These are phyloP conservation scores for Durio zibethinus DNA, from an alignment of 345 rosid species.

Conservation along the genomic window DNA sequence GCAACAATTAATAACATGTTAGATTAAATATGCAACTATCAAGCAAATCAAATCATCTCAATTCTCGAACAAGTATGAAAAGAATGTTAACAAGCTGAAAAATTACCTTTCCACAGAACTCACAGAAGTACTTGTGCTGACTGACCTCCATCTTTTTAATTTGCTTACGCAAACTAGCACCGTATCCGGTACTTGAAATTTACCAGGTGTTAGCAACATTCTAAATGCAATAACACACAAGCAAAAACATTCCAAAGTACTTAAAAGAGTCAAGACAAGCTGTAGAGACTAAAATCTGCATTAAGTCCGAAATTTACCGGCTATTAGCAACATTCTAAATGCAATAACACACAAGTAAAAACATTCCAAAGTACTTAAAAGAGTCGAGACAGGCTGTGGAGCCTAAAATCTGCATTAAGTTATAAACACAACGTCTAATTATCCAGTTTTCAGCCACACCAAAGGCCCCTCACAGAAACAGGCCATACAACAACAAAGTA, in stretches of 20 bases:
- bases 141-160: conserved; percentile 79
- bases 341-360: neutral
- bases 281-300: neutral
- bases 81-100: neutral
- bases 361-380: neutral
- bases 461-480: neutral
- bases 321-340: too few relatives aligned
- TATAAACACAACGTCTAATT: neutral
- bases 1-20: neutral
- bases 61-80: neutral
- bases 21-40: neutral
- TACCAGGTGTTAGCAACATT: neutral
- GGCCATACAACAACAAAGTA: neutral
- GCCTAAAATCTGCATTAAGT: neutral
- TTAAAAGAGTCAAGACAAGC: neutral
- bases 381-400: too few relatives aligned
- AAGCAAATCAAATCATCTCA: neutral
- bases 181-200: conserved; percentile 63
- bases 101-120: conserved; percentile 74
- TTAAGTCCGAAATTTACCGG: too few relatives aligned
- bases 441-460: neutral
- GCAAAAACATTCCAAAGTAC: neutral
- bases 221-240: too few relatives aligned
- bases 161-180: conserved; percentile 81
- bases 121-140: conserved; percentile 76